Base-by-base conservation (phyloP, 305 asterid species). In the Fraxinus nigra region DNA sequence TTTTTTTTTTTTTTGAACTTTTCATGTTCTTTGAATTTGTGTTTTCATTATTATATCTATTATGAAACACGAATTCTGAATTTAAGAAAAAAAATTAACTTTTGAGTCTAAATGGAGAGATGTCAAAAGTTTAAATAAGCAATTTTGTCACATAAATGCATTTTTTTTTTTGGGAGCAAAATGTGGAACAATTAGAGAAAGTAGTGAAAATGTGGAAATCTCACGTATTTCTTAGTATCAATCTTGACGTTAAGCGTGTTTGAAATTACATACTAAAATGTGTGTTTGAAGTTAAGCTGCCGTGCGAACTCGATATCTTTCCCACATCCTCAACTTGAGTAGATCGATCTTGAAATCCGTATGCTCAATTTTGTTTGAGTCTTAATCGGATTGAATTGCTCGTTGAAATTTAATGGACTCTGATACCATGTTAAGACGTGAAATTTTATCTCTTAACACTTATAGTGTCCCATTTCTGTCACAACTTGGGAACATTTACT, bases 401-500 rank as follows among this genome's bases (percentile, higher is more conserved):
- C n/a, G n/a, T n/a, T n/a, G n/a, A n/a, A n/a, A n/a, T n/a, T n/a
- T n/a, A n/a, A n/a, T n/a, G n/a, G n/a, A n/a, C n/a, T n/a, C n/a
- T n/a, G n/a, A n/a, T n/a, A n/a, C n/a, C n/a, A n/a, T n/a, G n/a
- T n/a, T n/a, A n/a, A n/a, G n/a, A n/a, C n/a, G n/a, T n/a, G n/a
- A n/a, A n/a, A n/a, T n/a, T n/a, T n/a, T n/a, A n/a, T n/a, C n/a
- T n/a, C n/a, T n/a, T n/a, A n/a, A n/a, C n/a, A n/a, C n/a, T n/a
- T n/a, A 94, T 94, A 78, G 86, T 91, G 81, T 94, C 85, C 46
- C 98, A 93, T 84, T 94, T 94, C 84, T 93, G 97, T 78, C 98
- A 94, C 88, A 94, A 94, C 54, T 94, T 93, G 94, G 98, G 98
- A 87, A 94, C 97, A n/a, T 94, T 94, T 82, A 94, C 93, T 89